These are phyloP conservation scores for Glaciozyma antarctica DNA, from an alignment of 768 basidiomycete species.

Conservation along the genomic window DNA sequence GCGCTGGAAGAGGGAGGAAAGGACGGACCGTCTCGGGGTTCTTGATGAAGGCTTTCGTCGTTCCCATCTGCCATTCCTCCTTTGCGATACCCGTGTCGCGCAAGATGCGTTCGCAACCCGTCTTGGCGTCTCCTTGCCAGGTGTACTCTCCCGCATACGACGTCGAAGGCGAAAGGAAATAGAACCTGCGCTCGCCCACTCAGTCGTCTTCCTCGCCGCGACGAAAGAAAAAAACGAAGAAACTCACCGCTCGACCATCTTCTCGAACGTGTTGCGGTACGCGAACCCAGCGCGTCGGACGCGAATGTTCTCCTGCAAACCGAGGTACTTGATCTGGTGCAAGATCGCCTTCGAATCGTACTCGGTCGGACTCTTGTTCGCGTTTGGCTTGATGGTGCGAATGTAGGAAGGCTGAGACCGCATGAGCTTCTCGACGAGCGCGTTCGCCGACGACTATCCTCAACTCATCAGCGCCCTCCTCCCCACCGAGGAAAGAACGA, in stretches of 20 bases:
- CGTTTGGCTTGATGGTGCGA: slow-evolving; percentile 95
- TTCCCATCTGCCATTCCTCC: slow-evolving; percentile 99
- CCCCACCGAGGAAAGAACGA: background rate
- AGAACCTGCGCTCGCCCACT: slow-evolving; percentile 50
- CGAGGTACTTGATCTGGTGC: slow-evolving; percentile 98
- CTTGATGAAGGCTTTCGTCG: slow-evolving; percentile 98
- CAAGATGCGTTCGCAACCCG: slow-evolving; percentile 84
- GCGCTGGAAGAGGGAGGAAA: slow-evolving; percentile 41
- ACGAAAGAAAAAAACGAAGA: background rate
- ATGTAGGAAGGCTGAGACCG: slow-evolving; percentile 95
- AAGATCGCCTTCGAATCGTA: slow-evolving; percentile 91
- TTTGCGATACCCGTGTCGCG: slow-evolving; percentile 89
- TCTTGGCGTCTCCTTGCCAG: slow-evolving; percentile 81
- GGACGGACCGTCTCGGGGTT: slow-evolving; percentile 69
- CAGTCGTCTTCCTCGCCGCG: too few species aligned
- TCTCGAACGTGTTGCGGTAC: slow-evolving; percentile 95
- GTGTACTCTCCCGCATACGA: slow-evolving; percentile 98
- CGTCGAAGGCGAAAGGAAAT: slow-evolving; percentile 83
- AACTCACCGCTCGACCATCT: slow-evolving; percentile 78
- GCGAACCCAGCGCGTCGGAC: slow-evolving; percentile 96
- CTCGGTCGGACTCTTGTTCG: slow-evolving; percentile 83
- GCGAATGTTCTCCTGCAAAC: slow-evolving; percentile 94
- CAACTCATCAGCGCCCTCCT: background rate
- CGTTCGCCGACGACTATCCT: slow-evolving; percentile 72
- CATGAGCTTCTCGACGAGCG: slow-evolving; percentile 95